These are phyloP conservation scores for Pythium volutum DNA, from an alignment of 352 stramenopile genomes.

Conservation along the genomic window DNA sequence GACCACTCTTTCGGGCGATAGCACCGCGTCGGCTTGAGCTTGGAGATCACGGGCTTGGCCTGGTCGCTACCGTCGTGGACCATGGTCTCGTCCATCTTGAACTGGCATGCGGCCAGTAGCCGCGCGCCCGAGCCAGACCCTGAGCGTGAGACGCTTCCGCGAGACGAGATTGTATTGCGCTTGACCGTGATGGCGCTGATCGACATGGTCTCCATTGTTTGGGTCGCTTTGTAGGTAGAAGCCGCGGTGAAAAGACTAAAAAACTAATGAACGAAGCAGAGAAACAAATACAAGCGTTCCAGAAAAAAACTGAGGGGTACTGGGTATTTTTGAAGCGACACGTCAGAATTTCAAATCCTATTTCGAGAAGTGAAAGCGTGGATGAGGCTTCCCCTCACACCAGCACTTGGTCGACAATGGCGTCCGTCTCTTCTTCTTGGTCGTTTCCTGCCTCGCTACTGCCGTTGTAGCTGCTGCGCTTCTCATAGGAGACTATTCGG, in stretches of 20 bases:
- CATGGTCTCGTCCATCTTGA: constrained; percentile 54
- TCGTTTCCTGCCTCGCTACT: background rate
- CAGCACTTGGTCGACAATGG: background rate
- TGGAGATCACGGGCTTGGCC: constrained; percentile 39
- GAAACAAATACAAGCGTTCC: background rate
- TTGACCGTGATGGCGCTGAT: constrained; percentile 20
- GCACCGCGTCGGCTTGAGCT: constrained; percentile 53
- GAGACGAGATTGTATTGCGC: constrained; percentile 39
- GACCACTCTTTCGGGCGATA: constrained; percentile 71
- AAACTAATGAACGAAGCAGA: background rate
- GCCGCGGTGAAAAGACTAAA: too few relatives aligned
- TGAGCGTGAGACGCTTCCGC: constrained; percentile 25
- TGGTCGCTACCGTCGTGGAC: constrained; percentile 24
- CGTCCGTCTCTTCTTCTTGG: background rate
- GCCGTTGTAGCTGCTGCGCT: constrained; percentile 25
- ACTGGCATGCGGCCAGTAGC: constrained; percentile 27
- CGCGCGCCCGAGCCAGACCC: constrained; percentile 19
- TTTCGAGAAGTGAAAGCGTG: too few relatives aligned
- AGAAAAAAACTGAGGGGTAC: too few relatives aligned
- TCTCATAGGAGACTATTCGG: background rate
- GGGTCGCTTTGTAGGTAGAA: background rate
- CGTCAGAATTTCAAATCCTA: too few relatives aligned
- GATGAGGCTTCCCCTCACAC: background rate
- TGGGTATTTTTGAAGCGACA: too few relatives aligned
- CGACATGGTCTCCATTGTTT: constrained; percentile 20